Conservation (phyloP, 2,329 filamentous ascomycete species). For the Hymenoscyphus occultus region DNA sequence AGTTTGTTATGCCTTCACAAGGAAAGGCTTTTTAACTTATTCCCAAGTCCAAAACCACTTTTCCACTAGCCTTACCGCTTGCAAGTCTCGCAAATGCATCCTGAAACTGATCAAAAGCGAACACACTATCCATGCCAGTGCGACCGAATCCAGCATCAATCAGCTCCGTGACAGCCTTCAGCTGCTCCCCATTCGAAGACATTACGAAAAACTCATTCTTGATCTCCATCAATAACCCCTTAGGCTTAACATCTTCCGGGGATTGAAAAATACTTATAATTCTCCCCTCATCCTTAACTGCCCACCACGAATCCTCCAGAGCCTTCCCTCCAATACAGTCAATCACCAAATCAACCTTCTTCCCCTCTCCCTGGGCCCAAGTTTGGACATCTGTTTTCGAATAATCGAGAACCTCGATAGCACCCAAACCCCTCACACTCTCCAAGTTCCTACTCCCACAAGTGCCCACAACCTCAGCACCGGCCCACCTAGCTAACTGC, state of each 20-base stretch:
- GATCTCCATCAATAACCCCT: conserved; percentile 32
- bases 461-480: conserved; percentile 39
- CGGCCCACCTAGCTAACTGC: conserved; percentile 40
- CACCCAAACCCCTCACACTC: neutral
- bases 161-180: conserved; percentile 40
- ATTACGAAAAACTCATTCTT: conserved; percentile 44
- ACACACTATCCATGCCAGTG: conserved; percentile 22
- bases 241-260: neutral
- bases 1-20: neutral
- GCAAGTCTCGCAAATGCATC: conserved; percentile 4
- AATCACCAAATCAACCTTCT: conserved; percentile 43
- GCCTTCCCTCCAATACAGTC: conserved; percentile 43
- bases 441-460: neutral
- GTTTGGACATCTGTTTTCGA: neutral
- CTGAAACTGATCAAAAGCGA: neutral
- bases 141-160: conserved; percentile 40
- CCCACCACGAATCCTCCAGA: conserved; percentile 43
- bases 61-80: neutral
- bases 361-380: conserved; percentile 21
- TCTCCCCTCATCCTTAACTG: conserved; percentile 29
- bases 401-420: conserved; percentile 4
- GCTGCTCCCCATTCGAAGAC: conserved; percentile 37
- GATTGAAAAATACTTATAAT: neutral
- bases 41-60: conserved; percentile 5
- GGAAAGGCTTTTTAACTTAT: neutral